Percentiles rank a stretch among this genome's conserved stretches.
phyloP scores from a whole-genome alignment of 2,329 filamentous ascomycete species.

The Cyphellophora attinorum region DNA sequence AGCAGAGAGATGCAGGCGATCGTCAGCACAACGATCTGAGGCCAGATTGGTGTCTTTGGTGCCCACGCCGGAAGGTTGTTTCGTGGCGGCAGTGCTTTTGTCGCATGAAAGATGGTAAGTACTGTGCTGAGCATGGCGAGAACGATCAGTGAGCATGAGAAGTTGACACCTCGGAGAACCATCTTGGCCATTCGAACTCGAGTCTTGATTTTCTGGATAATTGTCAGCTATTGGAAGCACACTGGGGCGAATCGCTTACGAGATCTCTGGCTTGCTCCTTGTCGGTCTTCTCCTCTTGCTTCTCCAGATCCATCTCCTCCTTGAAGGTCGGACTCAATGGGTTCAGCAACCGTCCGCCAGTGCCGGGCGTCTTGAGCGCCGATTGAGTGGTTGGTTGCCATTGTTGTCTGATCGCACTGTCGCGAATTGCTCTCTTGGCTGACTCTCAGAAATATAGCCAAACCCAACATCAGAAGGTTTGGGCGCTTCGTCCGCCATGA shows the following conservation, averaged over 20 bases:
- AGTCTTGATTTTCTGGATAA: slow-evolving; percentile 74
- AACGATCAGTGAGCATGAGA: slow-evolving; percentile 92
- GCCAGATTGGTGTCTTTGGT: slow-evolving; percentile 69
- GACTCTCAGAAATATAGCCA: slow-evolving; percentile 66
- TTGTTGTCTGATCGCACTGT: slow-evolving; percentile 30
- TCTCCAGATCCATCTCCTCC: slow-evolving; percentile 79
- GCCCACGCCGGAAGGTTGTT: slow-evolving; percentile 85
- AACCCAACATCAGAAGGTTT: slow-evolving; percentile 78
- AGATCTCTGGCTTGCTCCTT: slow-evolving; percentile 80
- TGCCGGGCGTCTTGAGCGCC: slow-evolving; percentile 79
- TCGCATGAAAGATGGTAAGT: slow-evolving; percentile 86
- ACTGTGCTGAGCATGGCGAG: slow-evolving; percentile 82
- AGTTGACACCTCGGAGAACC: slow-evolving; percentile 88
- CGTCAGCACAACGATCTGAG: slow-evolving; percentile 71
- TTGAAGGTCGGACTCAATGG: slow-evolving; percentile 84
- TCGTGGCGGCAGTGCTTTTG: slow-evolving; percentile 61
- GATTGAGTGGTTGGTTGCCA: slow-evolving; percentile 59
- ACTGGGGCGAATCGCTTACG: slow-evolving; percentile 63
- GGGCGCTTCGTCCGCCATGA: slow-evolving; percentile 42
- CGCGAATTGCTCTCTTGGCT: slow-evolving; percentile 40
- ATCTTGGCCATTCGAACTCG: slow-evolving; percentile 90
- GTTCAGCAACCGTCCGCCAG: slow-evolving; percentile 65
- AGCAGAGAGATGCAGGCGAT: slow-evolving; percentile 73
- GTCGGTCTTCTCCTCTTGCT: slow-evolving; percentile 70
- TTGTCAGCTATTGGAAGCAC: too few species aligned